A percentile compares a stretch with the other conserved stretches of the same genome.
Evolutionary conservation across 2,329 filamentous ascomycete genomes (phyloP).

Genomic region (Cytospora schulzeri): DNA sequence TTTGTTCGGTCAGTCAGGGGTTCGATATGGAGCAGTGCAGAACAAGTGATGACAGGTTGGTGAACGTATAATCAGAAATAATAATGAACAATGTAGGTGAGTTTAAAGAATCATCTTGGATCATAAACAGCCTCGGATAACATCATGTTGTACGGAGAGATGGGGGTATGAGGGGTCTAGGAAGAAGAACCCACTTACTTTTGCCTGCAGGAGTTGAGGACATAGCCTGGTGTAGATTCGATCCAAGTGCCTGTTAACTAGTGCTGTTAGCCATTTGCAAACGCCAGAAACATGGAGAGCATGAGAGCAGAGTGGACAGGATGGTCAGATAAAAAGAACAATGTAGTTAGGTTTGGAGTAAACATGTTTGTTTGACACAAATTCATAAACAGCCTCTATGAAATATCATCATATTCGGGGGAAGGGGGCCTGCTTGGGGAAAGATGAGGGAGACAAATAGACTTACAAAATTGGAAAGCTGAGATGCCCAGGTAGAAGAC

Average conservation of each 20-base stretch:
- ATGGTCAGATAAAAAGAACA: conserved; percentile 20
- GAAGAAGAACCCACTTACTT: not conserved
- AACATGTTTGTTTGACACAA: conserved; percentile 38
- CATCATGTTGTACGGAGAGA: conserved; percentile 39
- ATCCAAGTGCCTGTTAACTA: not conserved
- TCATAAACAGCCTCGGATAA: conserved; percentile 53
- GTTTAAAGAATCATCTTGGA: conserved; percentile 41
- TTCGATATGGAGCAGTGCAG: too few species aligned
- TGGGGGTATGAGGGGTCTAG: not conserved
- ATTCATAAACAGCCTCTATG: conserved; percentile 44
- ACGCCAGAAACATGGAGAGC: conserved; percentile 29
- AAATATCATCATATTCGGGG: conserved; percentile 36
- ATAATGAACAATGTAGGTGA: conserved; percentile 35
- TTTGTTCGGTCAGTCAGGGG: not conserved
- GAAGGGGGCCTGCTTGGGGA: not conserved
- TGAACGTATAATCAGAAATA: conserved; percentile 30
- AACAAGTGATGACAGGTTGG: too few species aligned
- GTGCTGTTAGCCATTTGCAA: not conserved
- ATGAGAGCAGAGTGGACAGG: conserved; percentile 23
- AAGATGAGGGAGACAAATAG: not conserved
- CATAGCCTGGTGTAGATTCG: not conserved
- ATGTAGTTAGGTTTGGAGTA: conserved; percentile 29
- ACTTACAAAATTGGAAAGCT: conserved; percentile 7
- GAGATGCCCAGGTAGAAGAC: too few species aligned
- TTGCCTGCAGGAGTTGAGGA: not conserved